These are phyloP conservation scores for Chlorella sp. DNA, from an alignment of 139 green algal species.

Conservation along the genomic window DNA sequence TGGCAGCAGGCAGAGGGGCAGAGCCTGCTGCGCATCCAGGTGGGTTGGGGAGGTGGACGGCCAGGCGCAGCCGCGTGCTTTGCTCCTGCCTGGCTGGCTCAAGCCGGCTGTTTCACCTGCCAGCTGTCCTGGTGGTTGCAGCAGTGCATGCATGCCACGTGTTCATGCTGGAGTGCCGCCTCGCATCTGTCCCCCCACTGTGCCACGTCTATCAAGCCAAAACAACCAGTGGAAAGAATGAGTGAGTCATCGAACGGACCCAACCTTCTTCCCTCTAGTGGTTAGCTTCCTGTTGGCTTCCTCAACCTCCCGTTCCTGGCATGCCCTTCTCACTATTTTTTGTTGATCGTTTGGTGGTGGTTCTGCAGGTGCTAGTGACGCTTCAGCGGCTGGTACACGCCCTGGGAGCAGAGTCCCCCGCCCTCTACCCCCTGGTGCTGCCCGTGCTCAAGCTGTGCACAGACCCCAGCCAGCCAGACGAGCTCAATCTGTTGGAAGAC, in stretches of 20 bases:
- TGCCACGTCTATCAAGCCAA: not conserved
- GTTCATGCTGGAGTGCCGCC: not conserved
- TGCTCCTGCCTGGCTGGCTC: not conserved
- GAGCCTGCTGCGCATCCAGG: constrained; percentile 85
- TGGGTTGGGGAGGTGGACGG: constrained; percentile 4
- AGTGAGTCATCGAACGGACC: no score
- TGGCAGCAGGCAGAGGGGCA: constrained; percentile 76
- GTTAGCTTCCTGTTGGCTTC: no score
- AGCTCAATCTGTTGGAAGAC: constrained; percentile 90
- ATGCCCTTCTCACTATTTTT: no score
- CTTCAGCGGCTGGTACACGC: constrained; percentile 82
- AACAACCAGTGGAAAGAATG: no score
- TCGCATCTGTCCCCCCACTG: not conserved
- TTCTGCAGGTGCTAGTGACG: constrained; percentile 72
- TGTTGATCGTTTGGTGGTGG: no score
- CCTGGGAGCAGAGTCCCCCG: constrained; percentile 64
- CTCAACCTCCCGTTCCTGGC: no score
- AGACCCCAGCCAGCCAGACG: constrained; percentile 78
- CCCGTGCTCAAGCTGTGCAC: constrained; percentile 74
- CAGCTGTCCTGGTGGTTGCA: not conserved
- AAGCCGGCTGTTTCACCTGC: not conserved
- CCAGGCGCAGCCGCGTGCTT: not conserved
- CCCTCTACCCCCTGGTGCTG: constrained; percentile 70
- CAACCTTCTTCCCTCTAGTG: no score
- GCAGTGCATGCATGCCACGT: not conserved